These are phyloP conservation scores for Margaritispora aquatica DNA, from an alignment of 495 filamentous ascomycete genomes.

Conservation along the genomic window DNA sequence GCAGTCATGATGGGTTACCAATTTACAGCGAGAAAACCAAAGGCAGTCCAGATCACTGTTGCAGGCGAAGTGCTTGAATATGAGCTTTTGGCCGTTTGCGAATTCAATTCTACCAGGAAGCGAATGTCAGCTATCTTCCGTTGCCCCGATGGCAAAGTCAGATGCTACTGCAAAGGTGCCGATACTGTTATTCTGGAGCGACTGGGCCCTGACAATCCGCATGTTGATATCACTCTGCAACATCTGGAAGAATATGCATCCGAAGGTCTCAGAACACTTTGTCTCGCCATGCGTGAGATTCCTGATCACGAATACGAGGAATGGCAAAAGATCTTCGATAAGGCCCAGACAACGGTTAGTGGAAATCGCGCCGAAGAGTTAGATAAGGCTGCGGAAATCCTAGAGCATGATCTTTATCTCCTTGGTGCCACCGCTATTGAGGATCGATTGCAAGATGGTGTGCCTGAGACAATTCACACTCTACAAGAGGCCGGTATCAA, in stretches of 20 bases:
- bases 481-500: conserved; percentile 97
- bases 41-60: conserved; percentile 73
- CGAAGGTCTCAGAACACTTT: conserved; percentile 91
- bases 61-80: conserved; percentile 70
- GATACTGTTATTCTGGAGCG: conserved; percentile 95
- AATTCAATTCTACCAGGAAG: conserved; percentile 98
- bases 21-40: conserved; percentile 85
- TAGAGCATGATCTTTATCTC: conserved; percentile 85
- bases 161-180: conserved; percentile 92
- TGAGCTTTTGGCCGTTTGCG: conserved; percentile 90
- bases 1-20: conserved; percentile 79
- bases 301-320: conserved; percentile 85
- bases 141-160: conserved; percentile 91
- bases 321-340: conserved; percentile 85
- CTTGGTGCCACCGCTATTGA: conserved; percentile 97
- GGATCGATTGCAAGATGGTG: conserved; percentile 93
- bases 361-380: conserved; percentile 91
- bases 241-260: conserved; percentile 98
- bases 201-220: conserved; percentile 70
- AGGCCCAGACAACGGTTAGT: conserved; percentile 82
- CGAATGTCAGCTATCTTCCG: conserved; percentile 97
- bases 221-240: conserved; percentile 78
- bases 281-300: conserved; percentile 90
- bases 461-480: conserved; percentile 97
- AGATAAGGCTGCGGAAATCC: conserved; percentile 94